Conservation (phyloP, 208 protist genomes). For the Wallacemonas sp. region DNA sequence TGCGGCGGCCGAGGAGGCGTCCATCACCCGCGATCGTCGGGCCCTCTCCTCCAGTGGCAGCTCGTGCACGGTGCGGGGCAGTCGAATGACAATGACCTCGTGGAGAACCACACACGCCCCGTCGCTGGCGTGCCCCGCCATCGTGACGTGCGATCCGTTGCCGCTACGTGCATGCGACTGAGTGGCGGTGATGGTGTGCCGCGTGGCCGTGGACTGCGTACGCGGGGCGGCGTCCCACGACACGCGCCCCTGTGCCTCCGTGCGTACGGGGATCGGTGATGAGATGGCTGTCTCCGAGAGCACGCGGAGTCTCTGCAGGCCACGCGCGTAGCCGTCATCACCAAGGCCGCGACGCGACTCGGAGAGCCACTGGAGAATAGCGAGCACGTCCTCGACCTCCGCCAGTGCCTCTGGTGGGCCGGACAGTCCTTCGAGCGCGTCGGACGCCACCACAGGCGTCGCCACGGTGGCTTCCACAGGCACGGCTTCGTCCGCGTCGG, state of each 20-base stretch:
- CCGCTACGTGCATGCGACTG: too few relatives aligned
- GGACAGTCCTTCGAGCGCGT: not conserved
- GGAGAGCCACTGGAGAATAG: conserved; percentile 45
- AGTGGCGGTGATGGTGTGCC: too few relatives aligned
- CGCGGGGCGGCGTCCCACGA: too few relatives aligned
- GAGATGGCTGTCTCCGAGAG: not conserved
- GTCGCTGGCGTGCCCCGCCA: not conserved
- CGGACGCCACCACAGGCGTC: not conserved
- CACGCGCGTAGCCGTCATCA: not conserved
- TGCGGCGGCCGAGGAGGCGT: not conserved
- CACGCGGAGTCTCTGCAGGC: not conserved
- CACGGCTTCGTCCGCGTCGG: not conserved
- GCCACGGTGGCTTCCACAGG: not conserved
- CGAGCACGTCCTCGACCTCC: conserved; percentile 40
- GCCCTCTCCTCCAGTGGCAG: not conserved
- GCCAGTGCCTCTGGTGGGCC: not conserved
- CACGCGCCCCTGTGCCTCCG: too few relatives aligned
- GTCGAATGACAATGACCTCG: conserved; percentile 12
- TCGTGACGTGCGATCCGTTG: too few relatives aligned
- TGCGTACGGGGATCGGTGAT: not conserved
- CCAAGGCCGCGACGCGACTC: not conserved
- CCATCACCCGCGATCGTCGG: not conserved
- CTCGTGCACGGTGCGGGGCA: conserved; percentile 2
- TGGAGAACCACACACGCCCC: conserved; percentile 3
- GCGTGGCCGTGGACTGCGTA: too few relatives aligned